Conservation (phyloP, 2,329 filamentous ascomycete genomes). For the Pseudopyrenochaeta lycopersici region DNA sequence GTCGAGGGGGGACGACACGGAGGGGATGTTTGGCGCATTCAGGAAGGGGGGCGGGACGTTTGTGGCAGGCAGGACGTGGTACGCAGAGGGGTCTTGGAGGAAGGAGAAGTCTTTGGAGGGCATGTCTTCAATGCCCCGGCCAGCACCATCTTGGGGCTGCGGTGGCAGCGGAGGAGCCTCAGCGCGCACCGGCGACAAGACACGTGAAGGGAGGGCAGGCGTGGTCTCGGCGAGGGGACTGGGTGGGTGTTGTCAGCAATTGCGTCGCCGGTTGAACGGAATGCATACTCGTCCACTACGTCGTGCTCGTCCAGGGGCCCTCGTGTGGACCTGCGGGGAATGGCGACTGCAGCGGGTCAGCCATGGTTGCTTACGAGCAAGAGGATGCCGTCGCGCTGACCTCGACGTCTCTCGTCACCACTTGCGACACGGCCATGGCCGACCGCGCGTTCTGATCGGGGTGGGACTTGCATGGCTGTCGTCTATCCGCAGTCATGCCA, state of each 20-base stretch:
- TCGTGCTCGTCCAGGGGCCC: constrained; percentile 72
- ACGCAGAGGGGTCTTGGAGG: constrained; percentile 23
- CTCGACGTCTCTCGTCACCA: constrained; percentile 43
- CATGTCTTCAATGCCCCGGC: constrained; percentile 39
- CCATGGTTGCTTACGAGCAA: background rate
- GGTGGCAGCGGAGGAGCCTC: constrained; percentile 26
- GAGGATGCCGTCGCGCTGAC: constrained; percentile 12
- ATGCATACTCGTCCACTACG: constrained; percentile 73
- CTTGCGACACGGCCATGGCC: constrained; percentile 42
- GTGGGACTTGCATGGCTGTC: constrained; percentile 19
- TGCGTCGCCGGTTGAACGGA: constrained; percentile 13
- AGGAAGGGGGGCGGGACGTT: constrained; percentile 72
- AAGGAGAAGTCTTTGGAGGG: constrained; percentile 74
- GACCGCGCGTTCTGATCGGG: constrained; percentile 10
- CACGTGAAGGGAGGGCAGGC: constrained; percentile 21
- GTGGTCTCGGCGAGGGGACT: constrained; percentile 33
- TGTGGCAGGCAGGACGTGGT: constrained; percentile 78
- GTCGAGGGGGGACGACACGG: constrained; percentile 67
- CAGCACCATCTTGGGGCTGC: constrained; percentile 29
- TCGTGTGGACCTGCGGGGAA: constrained; percentile 75
- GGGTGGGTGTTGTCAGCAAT: background rate
- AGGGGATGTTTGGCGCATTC: constrained; percentile 71
- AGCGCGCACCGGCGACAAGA: constrained; percentile 30
- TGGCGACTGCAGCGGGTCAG: constrained; percentile 55
- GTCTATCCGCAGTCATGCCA: background rate